phyloP scores from a whole-genome alignment of 495 filamentous ascomycete genomes.

The Penicillium chermesinum region DNA sequence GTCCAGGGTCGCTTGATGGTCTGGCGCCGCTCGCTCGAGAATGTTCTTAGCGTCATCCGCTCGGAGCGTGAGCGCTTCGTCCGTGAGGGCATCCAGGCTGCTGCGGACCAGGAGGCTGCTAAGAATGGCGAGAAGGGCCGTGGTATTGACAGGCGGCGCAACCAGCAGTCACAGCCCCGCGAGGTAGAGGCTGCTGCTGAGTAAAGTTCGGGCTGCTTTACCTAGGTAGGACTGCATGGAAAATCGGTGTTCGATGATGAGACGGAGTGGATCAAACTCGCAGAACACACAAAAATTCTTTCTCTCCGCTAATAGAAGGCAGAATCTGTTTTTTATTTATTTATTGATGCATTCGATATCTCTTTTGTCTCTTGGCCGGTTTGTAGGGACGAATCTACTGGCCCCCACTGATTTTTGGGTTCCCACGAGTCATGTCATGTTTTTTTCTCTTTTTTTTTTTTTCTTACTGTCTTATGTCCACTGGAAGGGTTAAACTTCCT shows the following conservation, averaged over 20 bases:
- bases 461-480: conserved; percentile 19
- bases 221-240: conserved; percentile 24
- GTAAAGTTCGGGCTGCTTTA: conserved; percentile 20
- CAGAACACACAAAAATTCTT: conserved; percentile 21
- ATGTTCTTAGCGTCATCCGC: conserved; percentile 69
- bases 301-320: conserved; percentile 26
- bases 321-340: conserved; percentile 15
- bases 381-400: conserved; percentile 24
- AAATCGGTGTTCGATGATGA: conserved; percentile 25
- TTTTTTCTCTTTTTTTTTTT: conserved; percentile 16
- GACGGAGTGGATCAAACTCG: conserved; percentile 16
- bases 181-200: conserved; percentile 32
- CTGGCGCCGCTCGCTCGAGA: conserved; percentile 73
- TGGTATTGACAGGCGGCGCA: conserved; percentile 32
- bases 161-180: conserved; percentile 26
- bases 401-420: conserved; percentile 25
- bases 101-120: conserved; percentile 27
- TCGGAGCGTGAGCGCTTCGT: conserved; percentile 65
- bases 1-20: conserved; percentile 82
- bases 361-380: conserved; percentile 19
- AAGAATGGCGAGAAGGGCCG: conserved; percentile 29
- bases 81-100: conserved; percentile 40
- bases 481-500: conserved; percentile 18
- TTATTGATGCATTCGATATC: conserved; percentile 20
- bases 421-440: conserved; percentile 39